A percentile compares a stretch with the other conserved stretches of the same genome.
Evolutionary conservation across 2,329 filamentous ascomycete species (phyloP).

Genomic region (Botrytis squamosa): DNA sequence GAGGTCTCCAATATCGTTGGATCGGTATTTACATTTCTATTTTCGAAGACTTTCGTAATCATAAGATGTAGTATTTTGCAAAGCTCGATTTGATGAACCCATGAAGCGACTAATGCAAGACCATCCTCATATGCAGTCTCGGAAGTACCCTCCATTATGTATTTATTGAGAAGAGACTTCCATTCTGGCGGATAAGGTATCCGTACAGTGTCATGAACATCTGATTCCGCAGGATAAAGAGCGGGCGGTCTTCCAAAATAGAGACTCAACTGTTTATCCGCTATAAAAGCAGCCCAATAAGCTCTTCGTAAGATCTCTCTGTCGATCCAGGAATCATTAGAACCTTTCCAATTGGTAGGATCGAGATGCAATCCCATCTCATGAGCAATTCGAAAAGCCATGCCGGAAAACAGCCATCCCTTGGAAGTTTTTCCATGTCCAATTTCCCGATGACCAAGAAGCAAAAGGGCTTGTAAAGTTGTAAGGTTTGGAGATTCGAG

Average conservation of each 20-base stretch:
- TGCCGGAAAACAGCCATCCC: slow-evolving; percentile 52
- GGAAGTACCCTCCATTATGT: slow-evolving; percentile 46
- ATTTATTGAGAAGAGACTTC: slow-evolving; percentile 48
- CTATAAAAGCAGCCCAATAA: slow-evolving; percentile 52
- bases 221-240: slow-evolving; percentile 49
- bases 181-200: slow-evolving; percentile 51
- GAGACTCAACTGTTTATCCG: slow-evolving; percentile 51
- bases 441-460: slow-evolving; percentile 49
- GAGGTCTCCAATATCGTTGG: slow-evolving; percentile 45
- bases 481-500: slow-evolving; percentile 50
- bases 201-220: slow-evolving; percentile 49
- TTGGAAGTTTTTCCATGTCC: slow-evolving; percentile 49
- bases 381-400: slow-evolving; percentile 51
- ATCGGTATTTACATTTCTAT: slow-evolving; percentile 45
- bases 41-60: slow-evolving; percentile 52
- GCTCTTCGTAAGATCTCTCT: slow-evolving; percentile 50
- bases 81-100: slow-evolving; percentile 49
- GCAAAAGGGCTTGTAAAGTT: slow-evolving; percentile 46
- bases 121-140: slow-evolving; percentile 50
- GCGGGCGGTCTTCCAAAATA: slow-evolving; percentile 53
- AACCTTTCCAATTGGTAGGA: slow-evolving; percentile 49
- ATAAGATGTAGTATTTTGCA: slow-evolving; percentile 50
- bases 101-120: slow-evolving; percentile 45
- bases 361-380: slow-evolving; percentile 54
- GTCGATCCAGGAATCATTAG: slow-evolving; percentile 43